Base-by-base conservation (phyloP, 805 yeast species). In the Cyberlindnera petersonii region DNA sequence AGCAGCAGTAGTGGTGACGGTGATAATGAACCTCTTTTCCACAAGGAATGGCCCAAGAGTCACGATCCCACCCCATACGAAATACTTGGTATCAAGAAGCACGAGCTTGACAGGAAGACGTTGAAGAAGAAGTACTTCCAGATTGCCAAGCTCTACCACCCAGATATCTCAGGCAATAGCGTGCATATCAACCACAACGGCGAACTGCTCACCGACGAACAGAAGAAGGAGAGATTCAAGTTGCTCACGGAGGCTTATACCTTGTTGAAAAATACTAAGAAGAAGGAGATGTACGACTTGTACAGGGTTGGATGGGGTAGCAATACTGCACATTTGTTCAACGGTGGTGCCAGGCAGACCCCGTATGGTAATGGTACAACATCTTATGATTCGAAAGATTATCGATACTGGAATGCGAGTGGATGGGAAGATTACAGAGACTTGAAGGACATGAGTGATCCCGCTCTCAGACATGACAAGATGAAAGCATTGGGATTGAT, bases 101-200 rank as follows among this genome's bases (percentile, higher is more conserved):
- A 50, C 1, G 56, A 56, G 18, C 59, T 71, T 30, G 70, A 71
- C 39, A 58, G 58, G 35, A 58, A 50, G 9, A 46, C 57, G 22
- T 60, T 81, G 35, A 75, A 75, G 43, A 46, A 61, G 19, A 70
- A 71, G 31, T 83, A 81, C 52, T 75, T 72, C 48, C 67, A 73
- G 37, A 64, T 77, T 33, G 88, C 88, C 9, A 85, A 83, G 58
- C 55, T 79, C 9, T 88, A 88, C 51, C 96, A 88, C 56, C 96
- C 97, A 0, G 97, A 88, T 55, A 56, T 72, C 3, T 51, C 67
- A 3, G 43, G 51, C 14, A 56, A 59, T 24, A 40, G 46, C 0
- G 48, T 60, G 0, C 32, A 48, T 4, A 24, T 56, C 8, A 58
- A 61, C 26, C 58, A 56, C 27, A 43, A 52, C 15, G 68, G 71